phyloP scores from a whole-genome alignment of 805 yeast species.

The Wickerhamiella brachini region DNA sequence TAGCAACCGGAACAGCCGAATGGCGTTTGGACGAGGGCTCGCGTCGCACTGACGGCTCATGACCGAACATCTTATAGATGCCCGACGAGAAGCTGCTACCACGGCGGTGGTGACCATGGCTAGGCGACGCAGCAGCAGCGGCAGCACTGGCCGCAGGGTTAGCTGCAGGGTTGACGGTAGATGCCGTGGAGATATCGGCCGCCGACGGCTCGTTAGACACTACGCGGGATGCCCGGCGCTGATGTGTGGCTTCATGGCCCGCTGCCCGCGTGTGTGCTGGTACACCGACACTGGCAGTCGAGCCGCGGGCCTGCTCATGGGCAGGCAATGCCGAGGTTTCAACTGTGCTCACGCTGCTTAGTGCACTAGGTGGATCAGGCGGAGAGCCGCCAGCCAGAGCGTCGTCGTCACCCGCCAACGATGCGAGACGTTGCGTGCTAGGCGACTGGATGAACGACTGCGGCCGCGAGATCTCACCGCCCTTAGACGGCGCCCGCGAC shows the following conservation, averaged over 20 bases:
- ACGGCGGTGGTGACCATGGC: background rate
- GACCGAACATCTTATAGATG: background rate
- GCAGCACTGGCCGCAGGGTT: slow-evolving; percentile 1
- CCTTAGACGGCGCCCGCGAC: slow-evolving; percentile 21
- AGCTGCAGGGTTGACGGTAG: background rate
- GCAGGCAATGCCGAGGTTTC: background rate
- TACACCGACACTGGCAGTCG: background rate
- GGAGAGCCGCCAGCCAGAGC: background rate
- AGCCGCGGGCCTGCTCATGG: background rate
- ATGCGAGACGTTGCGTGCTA: slow-evolving; percentile 3
- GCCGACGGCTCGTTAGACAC: background rate
- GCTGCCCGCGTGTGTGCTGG: too few species aligned
- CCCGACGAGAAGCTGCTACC: background rate
- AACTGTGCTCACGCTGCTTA: background rate
- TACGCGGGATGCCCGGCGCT: background rate
- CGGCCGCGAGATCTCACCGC: slow-evolving; percentile 25
- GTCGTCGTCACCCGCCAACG: background rate
- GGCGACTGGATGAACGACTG: slow-evolving; percentile 12
- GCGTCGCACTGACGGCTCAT: background rate
- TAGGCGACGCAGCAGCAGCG: background rate
- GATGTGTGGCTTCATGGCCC: background rate
- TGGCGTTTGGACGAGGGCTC: slow-evolving; percentile 5
- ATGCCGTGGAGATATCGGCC: background rate
- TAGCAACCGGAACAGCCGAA: slow-evolving; percentile 10
- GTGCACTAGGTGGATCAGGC: background rate